phyloP scores from a whole-genome alignment of 2,329 filamentous ascomycete genomes.

The Aotearoamyces nothofagi region DNA sequence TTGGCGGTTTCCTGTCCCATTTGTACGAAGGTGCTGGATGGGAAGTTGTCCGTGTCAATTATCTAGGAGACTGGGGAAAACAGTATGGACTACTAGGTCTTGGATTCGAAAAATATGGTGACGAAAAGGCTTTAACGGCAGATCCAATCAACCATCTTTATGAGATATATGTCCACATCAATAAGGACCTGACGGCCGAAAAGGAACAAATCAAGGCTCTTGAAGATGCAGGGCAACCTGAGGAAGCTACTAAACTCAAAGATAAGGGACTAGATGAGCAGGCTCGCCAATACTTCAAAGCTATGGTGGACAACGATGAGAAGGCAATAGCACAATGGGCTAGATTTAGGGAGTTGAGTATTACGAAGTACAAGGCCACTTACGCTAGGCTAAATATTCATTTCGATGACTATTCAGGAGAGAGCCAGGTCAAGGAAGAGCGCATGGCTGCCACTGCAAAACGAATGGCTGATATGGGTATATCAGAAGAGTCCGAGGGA shows the following conservation, averaged over 20 bases:
- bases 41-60: constrained; percentile 59
- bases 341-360: constrained; percentile 51
- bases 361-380: constrained; percentile 49
- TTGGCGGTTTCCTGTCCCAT: constrained; percentile 58
- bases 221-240: constrained; percentile 22
- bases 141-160: constrained; percentile 75
- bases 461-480: constrained; percentile 44
- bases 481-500: constrained; percentile 57
- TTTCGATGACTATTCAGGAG: constrained; percentile 59
- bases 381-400: constrained; percentile 57
- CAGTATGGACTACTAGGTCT: constrained; percentile 56
- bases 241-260: constrained; percentile 31
- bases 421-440: constrained; percentile 54
- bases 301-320: constrained; percentile 53
- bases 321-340: constrained; percentile 46
- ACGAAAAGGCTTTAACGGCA: constrained; percentile 51
- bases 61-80: constrained; percentile 68
- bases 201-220: constrained; percentile 45
- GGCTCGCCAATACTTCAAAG: constrained; percentile 57
- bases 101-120: constrained; percentile 61
- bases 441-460: constrained; percentile 50
- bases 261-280: constrained; percentile 54
- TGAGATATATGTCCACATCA: constrained; percentile 68
- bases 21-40: constrained; percentile 53
- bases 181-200: constrained; percentile 44